Conservation (phyloP, 2,329 filamentous ascomycete species). For the Chaetomium olivaceum region DNA sequence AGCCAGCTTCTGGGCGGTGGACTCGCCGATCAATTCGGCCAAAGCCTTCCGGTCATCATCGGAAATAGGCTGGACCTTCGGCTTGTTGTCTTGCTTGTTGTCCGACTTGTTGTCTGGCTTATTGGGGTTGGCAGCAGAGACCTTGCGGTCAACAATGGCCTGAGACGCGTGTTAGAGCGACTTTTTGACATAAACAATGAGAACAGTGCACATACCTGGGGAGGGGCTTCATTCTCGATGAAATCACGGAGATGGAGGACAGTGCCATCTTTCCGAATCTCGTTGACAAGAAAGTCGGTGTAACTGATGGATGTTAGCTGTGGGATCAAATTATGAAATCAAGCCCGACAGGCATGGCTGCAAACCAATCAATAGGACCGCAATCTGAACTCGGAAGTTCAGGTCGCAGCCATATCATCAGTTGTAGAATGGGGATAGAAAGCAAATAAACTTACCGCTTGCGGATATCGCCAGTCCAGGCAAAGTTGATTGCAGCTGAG, state of each 20-base stretch:
- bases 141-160: conserved; percentile 8
- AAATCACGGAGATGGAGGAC: conserved; percentile 67
- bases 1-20: conserved; percentile 45
- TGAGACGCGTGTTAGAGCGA: conserved; percentile 11
- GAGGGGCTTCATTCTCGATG: conserved; percentile 22
- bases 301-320: conserved; percentile 54
- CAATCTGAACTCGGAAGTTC: not conserved
- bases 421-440: not conserved
- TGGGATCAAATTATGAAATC: not conserved
- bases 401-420: not conserved
- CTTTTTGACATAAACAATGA: not conserved
- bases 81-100: conserved; percentile 22
- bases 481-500: conserved; percentile 42
- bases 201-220: conserved; percentile 18
- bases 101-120: conserved; percentile 6
- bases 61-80: conserved; percentile 31
- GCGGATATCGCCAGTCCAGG: conserved; percentile 47
- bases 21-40: conserved; percentile 42
- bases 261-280: conserved; percentile 73
- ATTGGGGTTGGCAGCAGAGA: conserved; percentile 7
- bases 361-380: not conserved
- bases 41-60: conserved; percentile 42
- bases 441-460: conserved; percentile 41
- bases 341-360: not conserved
- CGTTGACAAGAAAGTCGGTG: conserved; percentile 90